Evolutionary conservation across 331 rosid species (phyloP).

Genomic region (Rosa hybrid): DNA sequence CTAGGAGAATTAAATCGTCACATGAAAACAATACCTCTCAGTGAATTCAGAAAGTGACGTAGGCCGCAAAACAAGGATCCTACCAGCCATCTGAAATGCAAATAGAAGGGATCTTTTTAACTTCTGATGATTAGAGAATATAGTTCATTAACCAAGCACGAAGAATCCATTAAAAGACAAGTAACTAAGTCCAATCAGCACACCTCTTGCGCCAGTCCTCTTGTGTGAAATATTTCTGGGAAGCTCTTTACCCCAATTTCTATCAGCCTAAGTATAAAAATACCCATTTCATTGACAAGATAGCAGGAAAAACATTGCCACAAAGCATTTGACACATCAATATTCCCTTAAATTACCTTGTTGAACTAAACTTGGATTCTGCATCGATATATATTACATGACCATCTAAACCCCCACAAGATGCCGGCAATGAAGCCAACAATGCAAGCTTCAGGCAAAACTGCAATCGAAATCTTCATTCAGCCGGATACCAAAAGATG

Average conservation of each 20-base stretch:
- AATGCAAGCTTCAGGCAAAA: conserved; percentile 92
- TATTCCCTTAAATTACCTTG: conserved; percentile 72
- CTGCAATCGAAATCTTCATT: conserved; percentile 41
- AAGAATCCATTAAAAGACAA: conserved; percentile 10
- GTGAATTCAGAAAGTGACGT: conserved; percentile 76
- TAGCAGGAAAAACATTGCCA: not conserved
- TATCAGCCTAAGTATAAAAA: conserved; percentile 58
- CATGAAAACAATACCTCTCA: conserved; percentile 56
- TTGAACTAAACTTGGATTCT: conserved; percentile 85
- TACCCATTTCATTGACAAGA: not conserved
- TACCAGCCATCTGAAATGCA: conserved; percentile 77
- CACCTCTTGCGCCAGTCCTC: conserved; percentile 90
- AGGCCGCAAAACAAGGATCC: conserved; percentile 79
- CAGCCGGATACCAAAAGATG: not conserved
- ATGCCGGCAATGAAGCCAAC: conserved; percentile 61
- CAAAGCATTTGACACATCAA: not conserved
- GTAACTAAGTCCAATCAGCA: conserved; percentile 11
- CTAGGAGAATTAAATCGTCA: conserved; percentile 10
- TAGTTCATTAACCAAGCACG: conserved; percentile 2
- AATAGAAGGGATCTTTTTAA: conserved; percentile 13
- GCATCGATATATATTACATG: conserved; percentile 79
- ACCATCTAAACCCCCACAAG: conserved; percentile 78
- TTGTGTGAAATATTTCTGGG: conserved; percentile 77
- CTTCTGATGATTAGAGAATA: not conserved
- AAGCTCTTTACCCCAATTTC: conserved; percentile 84